A percentile compares a stretch with the other conserved stretches of the same genome.
phyloP scores from a whole-genome alignment of 1,284 basidiomycete genomes.

The Mycosarcoma maydis region DNA sequence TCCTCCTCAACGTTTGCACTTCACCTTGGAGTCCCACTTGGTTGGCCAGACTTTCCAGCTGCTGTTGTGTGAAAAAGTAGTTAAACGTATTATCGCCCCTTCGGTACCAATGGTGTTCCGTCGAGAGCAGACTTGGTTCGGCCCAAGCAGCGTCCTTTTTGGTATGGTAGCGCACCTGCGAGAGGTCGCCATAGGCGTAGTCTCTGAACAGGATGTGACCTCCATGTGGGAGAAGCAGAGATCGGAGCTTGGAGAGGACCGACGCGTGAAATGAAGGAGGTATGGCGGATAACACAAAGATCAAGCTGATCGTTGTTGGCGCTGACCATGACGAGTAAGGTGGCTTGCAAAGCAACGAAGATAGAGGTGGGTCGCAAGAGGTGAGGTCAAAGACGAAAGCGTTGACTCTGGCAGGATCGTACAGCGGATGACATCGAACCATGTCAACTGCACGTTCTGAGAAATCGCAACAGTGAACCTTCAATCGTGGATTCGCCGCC shows the following conservation, averaged over 20 bases:
- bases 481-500: constrained; percentile 40
- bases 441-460: constrained; percentile 61
- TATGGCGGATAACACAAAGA: constrained; percentile 68
- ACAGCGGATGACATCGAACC: constrained; percentile 56
- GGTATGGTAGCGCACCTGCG: constrained; percentile 67
- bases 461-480: constrained; percentile 65
- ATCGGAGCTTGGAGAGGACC: constrained; percentile 17
- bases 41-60: constrained; percentile 45
- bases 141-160: constrained; percentile 57
- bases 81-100: constrained; percentile 67
- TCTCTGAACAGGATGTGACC: constrained; percentile 65
- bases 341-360: constrained; percentile 7
- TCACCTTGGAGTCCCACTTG: constrained; percentile 48
- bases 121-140: constrained; percentile 64
- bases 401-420: constrained; percentile 53
- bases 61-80: constrained; percentile 64
- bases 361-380: constrained; percentile 3
- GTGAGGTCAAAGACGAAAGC: constrained; percentile 67
- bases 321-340: constrained; percentile 9
- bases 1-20: constrained; percentile 29
- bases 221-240: constrained; percentile 10
- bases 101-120: constrained; percentile 57
- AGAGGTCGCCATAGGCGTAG: constrained; percentile 66
- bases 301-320: constrained; percentile 58
- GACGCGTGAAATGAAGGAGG: constrained; percentile 58